phyloP scores from a whole-genome alignment of 306 rosid genomes.

The Cicer pinnatifidum region DNA sequence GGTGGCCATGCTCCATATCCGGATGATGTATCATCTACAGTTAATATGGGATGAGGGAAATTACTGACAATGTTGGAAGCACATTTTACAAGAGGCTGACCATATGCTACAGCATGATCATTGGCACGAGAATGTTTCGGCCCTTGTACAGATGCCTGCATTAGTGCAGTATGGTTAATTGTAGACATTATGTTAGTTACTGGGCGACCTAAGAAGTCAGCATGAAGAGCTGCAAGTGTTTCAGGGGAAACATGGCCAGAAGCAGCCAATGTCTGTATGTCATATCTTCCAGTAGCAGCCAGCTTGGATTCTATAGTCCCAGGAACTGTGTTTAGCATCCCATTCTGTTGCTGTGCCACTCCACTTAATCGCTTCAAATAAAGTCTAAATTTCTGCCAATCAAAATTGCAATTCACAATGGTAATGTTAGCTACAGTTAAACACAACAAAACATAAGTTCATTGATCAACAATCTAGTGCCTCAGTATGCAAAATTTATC shows the following conservation, averaged over 20 bases:
- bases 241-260: slow-evolving; percentile 71
- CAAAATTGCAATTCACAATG: slow-evolving; percentile 5
- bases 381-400: slow-evolving; percentile 50
- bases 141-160: slow-evolving; percentile 59
- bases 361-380: slow-evolving; percentile 54
- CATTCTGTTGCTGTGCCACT: slow-evolving; percentile 70
- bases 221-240: slow-evolving; percentile 77
- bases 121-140: slow-evolving; percentile 53
- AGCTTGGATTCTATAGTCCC: slow-evolving; percentile 62
- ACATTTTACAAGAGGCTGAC: slow-evolving; percentile 47
- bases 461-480: not conserved
- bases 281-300: slow-evolving; percentile 48
- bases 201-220: slow-evolving; percentile 67
- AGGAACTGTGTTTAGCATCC: slow-evolving; percentile 55
- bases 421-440: slow-evolving; percentile 11
- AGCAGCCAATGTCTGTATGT: slow-evolving; percentile 69
- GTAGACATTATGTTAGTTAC: slow-evolving; percentile 44
- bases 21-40: slow-evolving; percentile 53
- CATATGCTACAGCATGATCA: slow-evolving; percentile 56
- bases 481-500: not conserved
- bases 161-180: slow-evolving; percentile 57
- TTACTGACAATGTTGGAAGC: slow-evolving; percentile 52
- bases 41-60: slow-evolving; percentile 51
- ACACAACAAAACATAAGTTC: slow-evolving; percentile 15
- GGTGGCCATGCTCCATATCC: slow-evolving; percentile 60